phyloP scores from a whole-genome alignment of 1,139 yeast genomes.

The Suhomyces bokatorum region DNA sequence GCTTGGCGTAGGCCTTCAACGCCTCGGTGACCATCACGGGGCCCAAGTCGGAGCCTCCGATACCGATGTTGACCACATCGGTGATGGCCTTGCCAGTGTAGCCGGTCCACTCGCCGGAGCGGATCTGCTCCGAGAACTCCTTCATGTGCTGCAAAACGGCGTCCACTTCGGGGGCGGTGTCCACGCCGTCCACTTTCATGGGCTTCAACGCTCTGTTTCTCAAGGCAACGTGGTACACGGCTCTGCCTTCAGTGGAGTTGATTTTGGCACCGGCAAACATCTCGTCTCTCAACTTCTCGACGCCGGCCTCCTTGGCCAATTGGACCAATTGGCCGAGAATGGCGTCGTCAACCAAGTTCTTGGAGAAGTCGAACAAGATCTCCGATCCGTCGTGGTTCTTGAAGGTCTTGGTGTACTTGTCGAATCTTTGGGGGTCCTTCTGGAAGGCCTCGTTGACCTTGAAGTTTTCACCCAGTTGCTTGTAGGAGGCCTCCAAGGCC shows the following conservation, averaged over 20 bases:
- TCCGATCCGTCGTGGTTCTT: conserved; percentile 82
- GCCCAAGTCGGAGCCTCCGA: conserved; percentile 98
- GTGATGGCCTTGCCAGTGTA: conserved; percentile 93
- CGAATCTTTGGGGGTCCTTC: conserved; percentile 71
- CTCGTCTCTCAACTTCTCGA: conserved; percentile 82
- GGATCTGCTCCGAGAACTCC: conserved; percentile 84
- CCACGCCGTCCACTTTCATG: conserved; percentile 85
- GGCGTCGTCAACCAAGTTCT: conserved; percentile 87
- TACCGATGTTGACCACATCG: conserved; percentile 95
- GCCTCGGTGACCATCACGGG: conserved; percentile 99
- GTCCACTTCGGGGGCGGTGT: conserved; percentile 89
- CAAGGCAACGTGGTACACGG: conserved; percentile 93
- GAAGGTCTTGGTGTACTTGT: conserved; percentile 74
- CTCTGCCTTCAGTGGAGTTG: conserved; percentile 94
- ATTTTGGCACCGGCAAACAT: conserved; percentile 93
- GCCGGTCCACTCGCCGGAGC: conserved; percentile 96
- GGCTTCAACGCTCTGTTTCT: conserved; percentile 85
- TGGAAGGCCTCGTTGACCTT: conserved; percentile 77
- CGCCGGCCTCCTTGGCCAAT: conserved; percentile 88
- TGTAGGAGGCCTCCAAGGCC: conserved; percentile 68
- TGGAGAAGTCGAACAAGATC: conserved; percentile 91
- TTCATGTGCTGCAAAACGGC: conserved; percentile 91
- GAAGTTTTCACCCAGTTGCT: conserved; percentile 64
- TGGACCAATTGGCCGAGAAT: conserved; percentile 64
- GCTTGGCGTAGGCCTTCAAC: conserved; percentile 80